These are phyloP conservation scores for Leishmania mexicana DNA, from an alignment of 208 protist genomes.

Conservation along the genomic window DNA sequence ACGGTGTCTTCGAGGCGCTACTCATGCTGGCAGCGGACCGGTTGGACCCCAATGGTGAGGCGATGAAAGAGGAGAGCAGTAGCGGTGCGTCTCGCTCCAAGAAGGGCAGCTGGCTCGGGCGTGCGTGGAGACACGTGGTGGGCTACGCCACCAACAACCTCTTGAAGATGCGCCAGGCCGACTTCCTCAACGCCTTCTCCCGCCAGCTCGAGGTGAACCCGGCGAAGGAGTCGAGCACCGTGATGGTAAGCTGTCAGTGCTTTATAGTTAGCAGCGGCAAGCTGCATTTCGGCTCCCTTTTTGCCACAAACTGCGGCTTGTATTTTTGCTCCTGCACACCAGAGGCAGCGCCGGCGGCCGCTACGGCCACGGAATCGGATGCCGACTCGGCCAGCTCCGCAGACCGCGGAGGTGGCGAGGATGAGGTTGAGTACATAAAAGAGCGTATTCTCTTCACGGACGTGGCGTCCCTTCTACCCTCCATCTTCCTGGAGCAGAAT, in stretches of 20 bases:
- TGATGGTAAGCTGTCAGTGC: conserved; percentile 55
- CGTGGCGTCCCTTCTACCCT: conserved; percentile 58
- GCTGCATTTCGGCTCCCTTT: conserved; percentile 39
- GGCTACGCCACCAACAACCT: conserved; percentile 13
- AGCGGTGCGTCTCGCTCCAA: not conserved
- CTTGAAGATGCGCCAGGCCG: conserved; percentile 27
- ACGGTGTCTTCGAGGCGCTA: conserved; percentile 40
- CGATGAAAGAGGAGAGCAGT: not conserved
- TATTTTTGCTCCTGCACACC: conserved; percentile 48
- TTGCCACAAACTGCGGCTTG: conserved; percentile 48
- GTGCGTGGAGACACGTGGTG: conserved; percentile 37
- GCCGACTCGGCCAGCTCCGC: not conserved
- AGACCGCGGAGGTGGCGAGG: conserved; percentile 1
- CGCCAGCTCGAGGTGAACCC: conserved; percentile 56
- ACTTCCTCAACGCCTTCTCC: conserved; percentile 51
- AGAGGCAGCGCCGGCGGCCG: not conserved
- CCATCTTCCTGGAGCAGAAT: conserved; percentile 40
- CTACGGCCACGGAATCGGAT: not conserved
- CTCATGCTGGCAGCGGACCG: conserved; percentile 20
- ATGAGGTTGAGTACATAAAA: conserved; percentile 43
- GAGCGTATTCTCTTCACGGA: conserved; percentile 46
- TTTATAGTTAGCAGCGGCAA: conserved; percentile 48
- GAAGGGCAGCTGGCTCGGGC: conserved; percentile 23
- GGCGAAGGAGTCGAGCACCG: conserved; percentile 30
- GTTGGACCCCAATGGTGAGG: conserved; percentile 11